phyloP scores from a whole-genome alignment of 176 grass and related monocot species.

The sorghum (Sorghum bicolor) region DNA sequence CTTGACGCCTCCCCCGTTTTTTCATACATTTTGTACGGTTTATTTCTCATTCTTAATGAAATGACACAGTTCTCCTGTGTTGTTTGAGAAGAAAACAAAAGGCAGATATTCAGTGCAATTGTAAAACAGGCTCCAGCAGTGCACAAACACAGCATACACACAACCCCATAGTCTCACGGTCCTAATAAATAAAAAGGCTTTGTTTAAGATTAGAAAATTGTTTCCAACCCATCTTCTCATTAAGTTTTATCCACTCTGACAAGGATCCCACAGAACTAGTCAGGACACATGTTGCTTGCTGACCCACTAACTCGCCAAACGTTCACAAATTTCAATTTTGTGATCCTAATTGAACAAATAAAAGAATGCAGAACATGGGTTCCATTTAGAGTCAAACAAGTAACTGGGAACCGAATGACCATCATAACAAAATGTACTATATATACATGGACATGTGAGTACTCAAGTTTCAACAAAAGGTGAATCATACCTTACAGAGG shows the following conservation, averaged over 20 bases:
- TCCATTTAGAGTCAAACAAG: slow-evolving; percentile 3
- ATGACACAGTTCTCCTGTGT: background rate
- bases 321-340: background rate
- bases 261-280: background rate
- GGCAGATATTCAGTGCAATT: background rate
- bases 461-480: slow-evolving; percentile 22
- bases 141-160: background rate
- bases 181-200: background rate
- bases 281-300: background rate
- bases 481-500: slow-evolving; percentile 81
- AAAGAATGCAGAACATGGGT: background rate
- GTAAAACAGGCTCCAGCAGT: background rate
- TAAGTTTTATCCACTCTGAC: slow-evolving; percentile 8
- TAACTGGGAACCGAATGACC: background rate
- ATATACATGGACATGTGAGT: slow-evolving; percentile 6
- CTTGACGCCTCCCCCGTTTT: background rate
- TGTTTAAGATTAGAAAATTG: background rate
- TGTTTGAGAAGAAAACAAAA: background rate
- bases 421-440: slow-evolving; percentile 18
- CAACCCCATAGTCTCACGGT: background rate
- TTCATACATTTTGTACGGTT: no score
- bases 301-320: slow-evolving; percentile 7
- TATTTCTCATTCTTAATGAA: background rate
- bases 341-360: slow-evolving; percentile 5
- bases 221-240: background rate